phyloP scores from a whole-genome alignment of 169 alveolate genomes.

The Eimeria sp. region DNA sequence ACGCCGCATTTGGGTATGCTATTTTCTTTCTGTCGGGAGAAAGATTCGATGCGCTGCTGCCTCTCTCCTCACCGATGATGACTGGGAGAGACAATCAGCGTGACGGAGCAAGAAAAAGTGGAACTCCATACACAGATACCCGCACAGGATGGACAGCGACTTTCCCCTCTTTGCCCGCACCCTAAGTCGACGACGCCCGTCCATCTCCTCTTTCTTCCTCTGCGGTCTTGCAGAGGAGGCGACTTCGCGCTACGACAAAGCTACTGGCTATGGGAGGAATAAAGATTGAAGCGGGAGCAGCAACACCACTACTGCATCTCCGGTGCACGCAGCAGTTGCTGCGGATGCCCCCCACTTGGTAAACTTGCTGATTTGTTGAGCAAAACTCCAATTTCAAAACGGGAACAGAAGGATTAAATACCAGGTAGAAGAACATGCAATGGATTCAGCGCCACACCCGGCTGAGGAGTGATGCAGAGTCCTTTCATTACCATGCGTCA shows the following conservation, averaged over 20 bases:
- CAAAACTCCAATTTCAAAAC: not conserved
- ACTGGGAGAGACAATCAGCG: not conserved
- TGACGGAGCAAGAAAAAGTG: not conserved
- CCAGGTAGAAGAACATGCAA: not conserved
- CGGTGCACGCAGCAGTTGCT: conserved; percentile 38
- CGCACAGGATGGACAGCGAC: not conserved
- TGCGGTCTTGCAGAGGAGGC: conserved; percentile 23
- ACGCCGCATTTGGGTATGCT: not conserved
- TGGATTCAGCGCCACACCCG: not conserved
- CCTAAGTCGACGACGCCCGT: not conserved
- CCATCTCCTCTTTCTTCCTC: not conserved
- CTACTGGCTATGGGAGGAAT: conserved; percentile 40
- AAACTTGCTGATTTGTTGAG: conserved; percentile 24
- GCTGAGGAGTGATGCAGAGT: not conserved
- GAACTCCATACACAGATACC: not conserved
- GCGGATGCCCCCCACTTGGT: conserved; percentile 40
- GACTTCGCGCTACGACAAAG: conserved; percentile 29
- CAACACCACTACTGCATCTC: not conserved
- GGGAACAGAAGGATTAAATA: not conserved
- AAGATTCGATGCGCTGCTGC: not conserved
- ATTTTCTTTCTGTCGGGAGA: not conserved
- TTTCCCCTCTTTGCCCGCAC: not conserved
- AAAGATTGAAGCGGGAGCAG: conserved; percentile 14
- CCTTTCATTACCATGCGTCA: not conserved
- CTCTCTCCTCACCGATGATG: not conserved